Base-by-base conservation (phyloP, 495 filamentous ascomycete species). In the Cercophora sp. region DNA sequence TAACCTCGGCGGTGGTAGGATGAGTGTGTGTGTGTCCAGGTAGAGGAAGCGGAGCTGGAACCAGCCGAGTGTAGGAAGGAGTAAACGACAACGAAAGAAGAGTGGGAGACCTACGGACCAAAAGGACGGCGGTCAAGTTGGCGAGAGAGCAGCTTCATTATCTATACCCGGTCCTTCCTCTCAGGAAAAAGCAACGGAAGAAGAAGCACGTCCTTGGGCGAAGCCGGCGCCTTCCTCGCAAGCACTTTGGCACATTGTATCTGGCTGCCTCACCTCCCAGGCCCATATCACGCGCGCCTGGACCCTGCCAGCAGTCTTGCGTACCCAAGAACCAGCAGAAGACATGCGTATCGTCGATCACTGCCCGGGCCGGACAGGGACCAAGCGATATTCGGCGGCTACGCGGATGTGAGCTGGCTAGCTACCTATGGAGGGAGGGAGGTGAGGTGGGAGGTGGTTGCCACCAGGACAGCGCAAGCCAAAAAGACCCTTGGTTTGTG, bases 341-440 rank as follows among this genome's bases (percentile, higher is more conserved):
- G 29, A 11, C 20, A 20, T 41, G n/a, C 25, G 36, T 22, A 47
- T 15, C 22, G 48, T 42, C 36, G 48, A 51, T 51, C 48, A 40
- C 25, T 51, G 8, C 35, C 36, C 6, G 15, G 36, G 36, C 24
- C 24, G 25, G 35, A 32, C n/a, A 40, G 8, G 37, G n/a, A 40
- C 19, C 16, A 31, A 39, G 36, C 36, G 36, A 39, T 39, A n/a
- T 39, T 39, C 36, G 36, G 36, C 36, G 36, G 11, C 36, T 19
- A 19, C 36, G 36, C 36, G 36, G 36, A 15, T 39, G 22, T n/a
- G 15, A 8, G 36, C 22, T 39, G 36, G 36, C 36, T 39, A 19
- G n/a, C n/a, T n/a, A n/a, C n/a, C n/a, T n/a, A n/a, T n/a, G n/a
- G n/a, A n/a, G n/a, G n/a, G n/a, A n/a, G n/a, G n/a, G n/a, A n/a